Base-by-base conservation (phyloP, 208 protist species). In the Leishmania tropica region DNA sequence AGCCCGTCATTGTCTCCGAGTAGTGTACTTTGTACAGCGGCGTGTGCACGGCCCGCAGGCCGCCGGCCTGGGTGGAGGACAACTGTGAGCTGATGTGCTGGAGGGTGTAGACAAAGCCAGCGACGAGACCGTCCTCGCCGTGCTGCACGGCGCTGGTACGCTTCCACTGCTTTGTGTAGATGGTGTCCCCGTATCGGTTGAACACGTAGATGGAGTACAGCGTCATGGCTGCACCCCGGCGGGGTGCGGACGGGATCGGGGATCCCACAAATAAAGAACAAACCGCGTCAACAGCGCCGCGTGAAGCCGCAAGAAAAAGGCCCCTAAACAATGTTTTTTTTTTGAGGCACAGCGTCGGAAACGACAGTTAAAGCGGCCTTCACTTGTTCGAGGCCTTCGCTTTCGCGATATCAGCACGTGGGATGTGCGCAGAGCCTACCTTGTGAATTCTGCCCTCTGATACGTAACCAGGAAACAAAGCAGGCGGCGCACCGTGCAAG, bases 11-110 rank as follows among this genome's bases (percentile, higher is more conserved):
- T 8, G 95, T 97, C 83, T 97, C 93, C 11, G 73, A 87, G 83
- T 96, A 97, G 80, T 97, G 95, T 45, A 97, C 88, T 76, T 96
- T 96, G 81, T 97, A 97, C n/a, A 92, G 58, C 3, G 95, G 93
- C 8, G 95, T 96, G 67, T 90, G 86, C 67, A 97, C 89, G 24
- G 93, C 92, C 10, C 86, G 77, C 17, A 97, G 76, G 1, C 93
- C 91, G 15, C 93, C 92, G 0, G 86, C 82, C 4, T 85, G 87
- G 1, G 88, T 88, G 75, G 85, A 84, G 0, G 93, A 96, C 13
- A 97, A 80, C 75, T 97, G 95, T 15, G 93, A 95, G 10, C 91
- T 93, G 35, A 96, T 90, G 81, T 96, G 95, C 75, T 97, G 95
- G 68, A 97, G 79, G 4, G 95, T 97, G 84, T 97, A 97, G 11